Conservation (phyloP, 768 basidiomycete genomes). For the Psilocybe subaeruginosa region DNA sequence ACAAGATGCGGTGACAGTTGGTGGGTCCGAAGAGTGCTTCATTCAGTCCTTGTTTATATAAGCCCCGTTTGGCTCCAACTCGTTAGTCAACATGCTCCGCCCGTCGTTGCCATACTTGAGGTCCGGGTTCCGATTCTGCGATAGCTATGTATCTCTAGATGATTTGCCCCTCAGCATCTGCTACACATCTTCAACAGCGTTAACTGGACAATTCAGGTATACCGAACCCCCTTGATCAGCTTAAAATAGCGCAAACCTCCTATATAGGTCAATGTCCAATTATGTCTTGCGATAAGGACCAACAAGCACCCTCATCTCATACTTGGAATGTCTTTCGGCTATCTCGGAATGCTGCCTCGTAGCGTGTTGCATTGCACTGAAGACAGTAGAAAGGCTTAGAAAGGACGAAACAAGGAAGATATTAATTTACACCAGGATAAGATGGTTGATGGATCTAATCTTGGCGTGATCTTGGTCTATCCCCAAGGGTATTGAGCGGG, state of each 20-base stretch:
- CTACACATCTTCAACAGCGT: background rate
- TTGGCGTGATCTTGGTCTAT: background rate
- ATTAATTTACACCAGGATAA: background rate
- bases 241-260: conserved; percentile 4
- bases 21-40: conserved; percentile 10
- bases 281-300: conserved; percentile 5
- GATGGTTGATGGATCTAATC: background rate
- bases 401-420: background rate
- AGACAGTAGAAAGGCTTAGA: background rate
- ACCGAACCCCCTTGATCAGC: background rate
- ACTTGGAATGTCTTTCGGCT: background rate
- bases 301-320: conserved; percentile 12
- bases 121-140: background rate
- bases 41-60: conserved; percentile 14
- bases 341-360: background rate
- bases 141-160: background rate
- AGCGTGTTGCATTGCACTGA: background rate
- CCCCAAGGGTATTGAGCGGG: background rate
- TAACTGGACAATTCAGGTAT: background rate
- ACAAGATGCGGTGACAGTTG: conserved; percentile 9
- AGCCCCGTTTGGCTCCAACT: conserved; percentile 6
- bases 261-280: background rate
- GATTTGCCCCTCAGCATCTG: background rate
- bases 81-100: conserved; percentile 13
- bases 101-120: conserved; percentile 3